Conservation (phyloP, 2,329 filamentous ascomycete genomes). For the Nigrospora osmanthi region DNA sequence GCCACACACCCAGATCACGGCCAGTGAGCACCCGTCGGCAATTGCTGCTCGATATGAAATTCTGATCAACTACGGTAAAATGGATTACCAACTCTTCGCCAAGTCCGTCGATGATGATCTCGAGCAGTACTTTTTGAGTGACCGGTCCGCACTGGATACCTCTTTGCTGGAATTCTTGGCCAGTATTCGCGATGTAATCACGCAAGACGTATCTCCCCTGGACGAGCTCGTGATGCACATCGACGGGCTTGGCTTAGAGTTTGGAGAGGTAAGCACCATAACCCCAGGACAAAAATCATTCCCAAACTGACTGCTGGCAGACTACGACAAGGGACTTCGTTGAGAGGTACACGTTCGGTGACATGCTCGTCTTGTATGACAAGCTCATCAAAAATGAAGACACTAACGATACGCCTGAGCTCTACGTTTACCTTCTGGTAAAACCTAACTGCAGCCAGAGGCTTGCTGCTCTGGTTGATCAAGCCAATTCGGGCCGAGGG, state of each 20-base stretch:
- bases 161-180: conserved; percentile 17
- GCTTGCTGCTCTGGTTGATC: conserved; percentile 20
- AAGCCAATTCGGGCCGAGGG: conserved; percentile 20
- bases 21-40: conserved; percentile 4
- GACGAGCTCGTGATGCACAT: conserved; percentile 23
- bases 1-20: too few relatives aligned
- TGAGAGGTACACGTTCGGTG: conserved; percentile 19
- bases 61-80: conserved; percentile 20
- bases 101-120: conserved; percentile 22
- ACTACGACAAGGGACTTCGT: conserved; percentile 20
- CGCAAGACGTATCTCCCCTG: conserved; percentile 22
- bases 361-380: conserved; percentile 20
- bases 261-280: conserved; percentile 19
- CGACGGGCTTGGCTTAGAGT: conserved; percentile 22
- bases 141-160: conserved; percentile 16
- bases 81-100: conserved; percentile 23
- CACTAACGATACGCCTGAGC: conserved; percentile 12
- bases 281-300: background rate
- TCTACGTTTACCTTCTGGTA: conserved; percentile 22
- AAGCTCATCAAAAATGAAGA: conserved; percentile 21
- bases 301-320: conserved; percentile 8
- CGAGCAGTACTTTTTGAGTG: conserved; percentile 22
- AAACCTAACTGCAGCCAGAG: conserved; percentile 22
- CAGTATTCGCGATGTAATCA: conserved; percentile 20
- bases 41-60: conserved; percentile 17